Conservation (phyloP, 768 basidiomycete genomes). For the Naganishia antarctica region DNA sequence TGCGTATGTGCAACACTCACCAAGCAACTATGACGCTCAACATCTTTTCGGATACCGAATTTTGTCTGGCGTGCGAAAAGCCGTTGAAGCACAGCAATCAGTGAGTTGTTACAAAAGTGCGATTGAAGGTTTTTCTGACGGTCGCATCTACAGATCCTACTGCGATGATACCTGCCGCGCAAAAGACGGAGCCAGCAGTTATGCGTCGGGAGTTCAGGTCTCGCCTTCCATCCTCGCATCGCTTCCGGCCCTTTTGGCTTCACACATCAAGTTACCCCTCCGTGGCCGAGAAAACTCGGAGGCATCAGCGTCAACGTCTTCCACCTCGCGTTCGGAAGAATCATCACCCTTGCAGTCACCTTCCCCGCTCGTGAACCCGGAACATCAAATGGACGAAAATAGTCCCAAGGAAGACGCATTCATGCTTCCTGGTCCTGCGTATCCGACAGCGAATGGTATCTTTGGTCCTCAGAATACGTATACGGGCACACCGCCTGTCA, state of each 20-base stretch:
- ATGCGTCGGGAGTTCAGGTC: conserved; percentile 8
- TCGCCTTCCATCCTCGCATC: conserved; percentile 30
- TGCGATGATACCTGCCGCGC: conserved; percentile 28
- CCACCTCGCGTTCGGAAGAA: conserved; percentile 26
- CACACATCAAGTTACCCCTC: conserved; percentile 23
- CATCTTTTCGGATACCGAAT: conserved; percentile 26
- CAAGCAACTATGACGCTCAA: conserved; percentile 25
- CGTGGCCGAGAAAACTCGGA: conserved; percentile 19
- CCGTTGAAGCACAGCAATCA: conserved; percentile 26
- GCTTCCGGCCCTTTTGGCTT: conserved; percentile 26
- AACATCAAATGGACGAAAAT: conserved; percentile 9
- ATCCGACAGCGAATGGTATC: conserved; percentile 30
- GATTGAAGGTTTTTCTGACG: neutral
- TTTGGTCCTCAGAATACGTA: neutral
- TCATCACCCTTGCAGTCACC: conserved; percentile 25
- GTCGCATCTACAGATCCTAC: conserved; percentile 19
- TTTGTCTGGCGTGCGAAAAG: conserved; percentile 30
- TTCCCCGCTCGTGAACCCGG: conserved; percentile 15
- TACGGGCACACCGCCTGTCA: conserved; percentile 41
- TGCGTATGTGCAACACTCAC: conserved; percentile 1
- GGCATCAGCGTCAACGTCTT: conserved; percentile 26
- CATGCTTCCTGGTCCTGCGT: conserved; percentile 45
- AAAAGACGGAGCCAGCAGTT: conserved; percentile 21
- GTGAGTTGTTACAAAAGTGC: conserved; percentile 12
- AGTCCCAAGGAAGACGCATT: conserved; percentile 38